These are phyloP conservation scores for Hyparrhenia diplandra DNA, from an alignment of 176 grass and related monocot species.

Conservation along the genomic window DNA sequence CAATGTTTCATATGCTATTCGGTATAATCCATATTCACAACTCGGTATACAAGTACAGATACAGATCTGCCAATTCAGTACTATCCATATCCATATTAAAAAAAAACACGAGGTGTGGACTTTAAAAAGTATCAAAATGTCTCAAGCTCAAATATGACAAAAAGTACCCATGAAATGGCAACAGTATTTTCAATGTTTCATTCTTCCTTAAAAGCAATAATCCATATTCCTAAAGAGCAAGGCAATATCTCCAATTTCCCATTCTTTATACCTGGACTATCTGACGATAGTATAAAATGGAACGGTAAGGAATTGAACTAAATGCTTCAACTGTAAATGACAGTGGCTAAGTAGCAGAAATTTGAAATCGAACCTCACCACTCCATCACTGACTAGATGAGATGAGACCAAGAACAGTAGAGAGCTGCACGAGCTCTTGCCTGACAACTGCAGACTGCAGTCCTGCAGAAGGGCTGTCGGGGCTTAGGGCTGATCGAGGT, in stretches of 20 bases:
- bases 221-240: neutral
- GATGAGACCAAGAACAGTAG: too few species aligned
- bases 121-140: neutral
- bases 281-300: neutral
- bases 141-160: neutral
- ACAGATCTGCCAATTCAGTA: neutral
- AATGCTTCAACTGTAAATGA: too few species aligned
- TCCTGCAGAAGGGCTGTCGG: too few species aligned
- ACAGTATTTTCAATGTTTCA: neutral
- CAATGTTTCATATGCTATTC: too few species aligned
- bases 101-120: neutral
- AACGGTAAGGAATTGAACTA: too few species aligned
- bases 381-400: too few species aligned
- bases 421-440: too few species aligned
- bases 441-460: too few species aligned
- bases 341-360: too few species aligned
- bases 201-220: neutral
- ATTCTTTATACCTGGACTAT: neutral
- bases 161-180: too few species aligned
- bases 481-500: too few species aligned
- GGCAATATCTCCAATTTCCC: neutral
- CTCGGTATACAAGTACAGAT: neutral
- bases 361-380: too few species aligned
- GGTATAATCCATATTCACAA: neutral
- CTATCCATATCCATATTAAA: neutral